Conservation (phyloP, 139 green algal species). For the Chlamydomonas applanata region DNA sequence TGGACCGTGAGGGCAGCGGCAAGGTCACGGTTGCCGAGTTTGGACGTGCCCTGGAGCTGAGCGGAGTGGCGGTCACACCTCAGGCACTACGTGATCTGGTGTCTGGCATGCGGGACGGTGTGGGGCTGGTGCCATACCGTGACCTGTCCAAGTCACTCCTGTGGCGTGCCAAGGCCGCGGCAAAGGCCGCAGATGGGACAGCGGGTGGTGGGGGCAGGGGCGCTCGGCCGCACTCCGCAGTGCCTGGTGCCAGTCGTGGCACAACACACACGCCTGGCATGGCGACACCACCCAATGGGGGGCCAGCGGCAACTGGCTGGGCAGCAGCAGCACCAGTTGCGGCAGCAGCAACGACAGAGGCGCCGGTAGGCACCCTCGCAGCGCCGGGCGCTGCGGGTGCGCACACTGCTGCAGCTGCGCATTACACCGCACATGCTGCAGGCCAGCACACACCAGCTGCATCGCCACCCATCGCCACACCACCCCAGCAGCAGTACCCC, state of each 20-base stretch:
- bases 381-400: no score
- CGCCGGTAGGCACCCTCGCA: no score
- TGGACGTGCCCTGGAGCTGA: background rate
- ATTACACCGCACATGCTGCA: background rate
- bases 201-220: no score
- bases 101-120: conserved; percentile 13
- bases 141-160: background rate
- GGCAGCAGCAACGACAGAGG: background rate
- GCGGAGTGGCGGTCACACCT: background rate
- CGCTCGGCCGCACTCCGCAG: no score
- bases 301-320: no score
- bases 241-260: no score
- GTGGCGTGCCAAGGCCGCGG: background rate
- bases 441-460: background rate
- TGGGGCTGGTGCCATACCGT: conserved; percentile 14
- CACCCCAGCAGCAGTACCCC: conserved; percentile 2
- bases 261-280: no score
- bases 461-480: background rate
- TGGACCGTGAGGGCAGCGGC: conserved; percentile 26
- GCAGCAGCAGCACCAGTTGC: background rate
- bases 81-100: background rate
- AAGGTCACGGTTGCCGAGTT: conserved; percentile 23
- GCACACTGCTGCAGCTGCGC: no score
- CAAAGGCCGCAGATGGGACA: no score
- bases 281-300: no score